phyloP scores from a whole-genome alignment of 2,329 filamentous ascomycete genomes.

The Grosmannia serpens region DNA sequence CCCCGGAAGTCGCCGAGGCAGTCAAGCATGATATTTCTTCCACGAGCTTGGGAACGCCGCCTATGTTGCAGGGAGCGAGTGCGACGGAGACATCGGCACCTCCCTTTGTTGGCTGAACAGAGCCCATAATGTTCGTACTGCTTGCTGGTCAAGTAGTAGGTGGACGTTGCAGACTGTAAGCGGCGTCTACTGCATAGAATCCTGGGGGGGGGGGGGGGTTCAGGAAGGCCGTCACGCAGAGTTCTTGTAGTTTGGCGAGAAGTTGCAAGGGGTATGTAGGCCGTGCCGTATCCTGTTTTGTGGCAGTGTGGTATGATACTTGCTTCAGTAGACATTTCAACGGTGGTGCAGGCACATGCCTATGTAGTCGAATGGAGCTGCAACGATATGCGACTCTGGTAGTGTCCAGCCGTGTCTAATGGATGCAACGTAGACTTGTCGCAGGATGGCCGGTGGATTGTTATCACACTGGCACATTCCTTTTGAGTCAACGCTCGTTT shows the following conservation, averaged over 20 bases:
- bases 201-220: too few species aligned
- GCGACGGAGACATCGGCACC: slow-evolving; percentile 5
- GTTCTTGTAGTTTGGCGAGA: neutral
- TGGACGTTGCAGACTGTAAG: neutral
- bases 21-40: slow-evolving; percentile 4
- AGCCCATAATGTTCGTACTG: neutral
- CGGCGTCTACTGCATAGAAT: neutral
- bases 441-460: neutral
- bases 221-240: neutral
- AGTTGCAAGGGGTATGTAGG: neutral
- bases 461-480: neutral
- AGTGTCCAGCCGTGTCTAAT: neutral
- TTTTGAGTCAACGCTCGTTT: neutral
- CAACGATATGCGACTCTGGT: neutral
- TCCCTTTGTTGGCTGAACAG: neutral
- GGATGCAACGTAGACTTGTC: neutral
- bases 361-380: neutral
- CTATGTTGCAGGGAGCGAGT: slow-evolving; percentile 7
- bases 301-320: neutral
- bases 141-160: neutral
- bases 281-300: neutral
- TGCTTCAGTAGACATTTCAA: neutral
- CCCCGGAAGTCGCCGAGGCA: neutral
- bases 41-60: slow-evolving; percentile 4
- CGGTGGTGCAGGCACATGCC: neutral